Conservation (phyloP, 2,329 filamentous ascomycete species). For the Exophiala xenobiotica region DNA sequence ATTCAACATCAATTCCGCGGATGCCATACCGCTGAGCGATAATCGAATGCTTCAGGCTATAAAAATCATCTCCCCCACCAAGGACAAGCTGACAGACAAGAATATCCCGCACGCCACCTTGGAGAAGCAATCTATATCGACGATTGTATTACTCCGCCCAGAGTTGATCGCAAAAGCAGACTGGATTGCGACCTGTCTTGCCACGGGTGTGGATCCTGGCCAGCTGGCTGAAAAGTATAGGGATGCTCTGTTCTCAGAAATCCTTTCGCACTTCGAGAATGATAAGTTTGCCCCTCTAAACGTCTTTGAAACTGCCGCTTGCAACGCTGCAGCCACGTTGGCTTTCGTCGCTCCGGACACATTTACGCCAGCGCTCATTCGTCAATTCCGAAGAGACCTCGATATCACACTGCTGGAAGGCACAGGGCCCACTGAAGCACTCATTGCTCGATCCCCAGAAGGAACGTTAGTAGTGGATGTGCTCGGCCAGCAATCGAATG, state of each 20-base stretch:
- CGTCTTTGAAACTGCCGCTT: slow-evolving; percentile 67
- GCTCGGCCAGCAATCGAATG: slow-evolving; percentile 74
- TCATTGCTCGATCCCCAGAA: slow-evolving; percentile 87
- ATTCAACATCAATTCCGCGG: not conserved
- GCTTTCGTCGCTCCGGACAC: slow-evolving; percentile 87
- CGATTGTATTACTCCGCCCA: slow-evolving; percentile 75
- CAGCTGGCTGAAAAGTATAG: slow-evolving; percentile 66
- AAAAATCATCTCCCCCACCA: slow-evolving; percentile 42
- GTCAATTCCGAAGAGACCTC: slow-evolving; percentile 72
- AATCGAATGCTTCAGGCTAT: slow-evolving; percentile 63
- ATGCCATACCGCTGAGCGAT: slow-evolving; percentile 59
- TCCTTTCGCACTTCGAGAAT: slow-evolving; percentile 23
- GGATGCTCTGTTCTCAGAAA: slow-evolving; percentile 63
- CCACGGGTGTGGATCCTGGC: slow-evolving; percentile 79
- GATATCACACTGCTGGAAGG: slow-evolving; percentile 66
- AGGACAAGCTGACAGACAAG: slow-evolving; percentile 32
- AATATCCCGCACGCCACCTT: slow-evolving; percentile 52
- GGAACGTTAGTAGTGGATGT: slow-evolving; percentile 89
- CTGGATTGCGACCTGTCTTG: slow-evolving; percentile 88
- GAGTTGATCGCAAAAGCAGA: slow-evolving; percentile 73
- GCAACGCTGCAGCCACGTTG: slow-evolving; percentile 81
- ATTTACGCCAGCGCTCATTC: slow-evolving; percentile 73
- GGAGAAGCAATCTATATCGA: slow-evolving; percentile 69
- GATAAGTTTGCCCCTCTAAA: slow-evolving; percentile 34
- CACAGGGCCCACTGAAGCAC: slow-evolving; percentile 82